Conservation (phyloP, 495 filamentous ascomycete species). For the Penicillium angulare region DNA sequence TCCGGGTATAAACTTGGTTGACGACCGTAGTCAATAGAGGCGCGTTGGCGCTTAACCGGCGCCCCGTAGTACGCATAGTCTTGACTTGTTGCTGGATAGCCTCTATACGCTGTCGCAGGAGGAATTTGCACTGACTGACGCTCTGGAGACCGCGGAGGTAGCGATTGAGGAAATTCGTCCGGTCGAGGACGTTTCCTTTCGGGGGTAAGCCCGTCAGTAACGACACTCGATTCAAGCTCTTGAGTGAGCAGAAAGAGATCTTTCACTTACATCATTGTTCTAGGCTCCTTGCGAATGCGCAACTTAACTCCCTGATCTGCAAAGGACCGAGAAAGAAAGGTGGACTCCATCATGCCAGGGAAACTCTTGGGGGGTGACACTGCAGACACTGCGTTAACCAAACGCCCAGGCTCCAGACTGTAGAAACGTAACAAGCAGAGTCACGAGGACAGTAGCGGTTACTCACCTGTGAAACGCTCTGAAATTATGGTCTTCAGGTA, state of each 20-base stretch:
- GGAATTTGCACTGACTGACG: slow-evolving; percentile 42
- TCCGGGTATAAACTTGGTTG: slow-evolving; percentile 39
- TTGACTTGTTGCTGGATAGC: slow-evolving; percentile 35
- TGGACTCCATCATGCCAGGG: slow-evolving; percentile 86
- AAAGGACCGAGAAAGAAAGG: slow-evolving; percentile 87
- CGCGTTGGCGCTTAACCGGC: slow-evolving; percentile 41
- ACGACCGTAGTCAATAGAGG: slow-evolving; percentile 44
- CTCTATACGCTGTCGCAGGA: slow-evolving; percentile 27
- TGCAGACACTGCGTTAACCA: slow-evolving; percentile 28
- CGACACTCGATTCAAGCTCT: too few relatives aligned
- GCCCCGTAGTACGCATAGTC: slow-evolving; percentile 37
- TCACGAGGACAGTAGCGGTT: too few relatives aligned
- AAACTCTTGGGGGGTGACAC: slow-evolving; percentile 78
- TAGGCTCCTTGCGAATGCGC: slow-evolving; percentile 81
- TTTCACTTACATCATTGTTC: slow-evolving; percentile 57
- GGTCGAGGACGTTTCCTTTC: slow-evolving; percentile 44
- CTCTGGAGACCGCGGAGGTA: slow-evolving; percentile 43
- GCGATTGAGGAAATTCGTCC: slow-evolving; percentile 36
- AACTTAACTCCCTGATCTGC: slow-evolving; percentile 92
- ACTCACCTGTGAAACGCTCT: slow-evolving; percentile 69
- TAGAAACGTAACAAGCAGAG: too few relatives aligned
- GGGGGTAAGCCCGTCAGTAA: slow-evolving; percentile 14
- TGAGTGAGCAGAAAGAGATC: not conserved
- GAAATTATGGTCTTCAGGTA: slow-evolving; percentile 72
- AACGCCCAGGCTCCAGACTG: not conserved